Percentiles rank a stretch among this genome's conserved stretches.
Evolutionary conservation across 148 eudicot species (phyloP).

Genomic region (Bassia scoparia): DNA sequence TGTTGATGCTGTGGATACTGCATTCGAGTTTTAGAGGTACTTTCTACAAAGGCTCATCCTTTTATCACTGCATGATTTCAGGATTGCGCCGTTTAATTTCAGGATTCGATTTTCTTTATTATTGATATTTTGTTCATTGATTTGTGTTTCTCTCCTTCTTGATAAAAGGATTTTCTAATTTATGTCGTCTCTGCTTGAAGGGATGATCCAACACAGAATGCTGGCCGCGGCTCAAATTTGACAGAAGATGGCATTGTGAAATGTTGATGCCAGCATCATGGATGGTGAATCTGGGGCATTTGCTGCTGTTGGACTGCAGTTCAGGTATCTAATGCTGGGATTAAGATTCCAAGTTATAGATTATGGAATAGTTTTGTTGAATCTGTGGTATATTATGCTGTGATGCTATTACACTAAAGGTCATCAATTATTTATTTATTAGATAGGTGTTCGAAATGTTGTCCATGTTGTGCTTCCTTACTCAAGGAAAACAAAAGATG

Average conservation of each 20-base stretch:
- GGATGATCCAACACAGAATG: conserved; percentile 93
- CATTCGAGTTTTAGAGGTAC: conserved; percentile 85
- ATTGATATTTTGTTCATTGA: not conserved
- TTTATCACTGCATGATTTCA: too few relatives aligned
- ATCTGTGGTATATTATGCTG: not conserved
- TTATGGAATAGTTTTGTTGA: too few relatives aligned
- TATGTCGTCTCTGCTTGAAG: conserved; percentile 26
- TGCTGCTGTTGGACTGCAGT: conserved; percentile 98
- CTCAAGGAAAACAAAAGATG: conserved; percentile 66
- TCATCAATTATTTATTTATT: conserved; percentile 26
- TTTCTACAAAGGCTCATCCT: too few relatives aligned
- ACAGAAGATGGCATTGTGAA: conserved; percentile 95
- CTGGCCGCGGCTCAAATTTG: conserved; percentile 95
- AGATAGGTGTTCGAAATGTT: conserved; percentile 80
- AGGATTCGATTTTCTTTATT: not conserved
- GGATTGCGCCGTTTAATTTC: too few relatives aligned
- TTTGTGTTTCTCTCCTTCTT: not conserved
- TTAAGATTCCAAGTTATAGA: not conserved
- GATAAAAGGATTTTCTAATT: not conserved
- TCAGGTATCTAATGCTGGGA: conserved; percentile 52
- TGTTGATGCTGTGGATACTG: conserved; percentile 83
- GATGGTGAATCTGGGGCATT: conserved; percentile 81
- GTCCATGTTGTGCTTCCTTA: conserved; percentile 66
- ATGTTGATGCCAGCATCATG: conserved; percentile 94
- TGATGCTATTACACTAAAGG: not conserved